These are phyloP conservation scores for Kitagawia praeruptora DNA, from an alignment of 129 eudicot species.

Conservation along the genomic window DNA sequence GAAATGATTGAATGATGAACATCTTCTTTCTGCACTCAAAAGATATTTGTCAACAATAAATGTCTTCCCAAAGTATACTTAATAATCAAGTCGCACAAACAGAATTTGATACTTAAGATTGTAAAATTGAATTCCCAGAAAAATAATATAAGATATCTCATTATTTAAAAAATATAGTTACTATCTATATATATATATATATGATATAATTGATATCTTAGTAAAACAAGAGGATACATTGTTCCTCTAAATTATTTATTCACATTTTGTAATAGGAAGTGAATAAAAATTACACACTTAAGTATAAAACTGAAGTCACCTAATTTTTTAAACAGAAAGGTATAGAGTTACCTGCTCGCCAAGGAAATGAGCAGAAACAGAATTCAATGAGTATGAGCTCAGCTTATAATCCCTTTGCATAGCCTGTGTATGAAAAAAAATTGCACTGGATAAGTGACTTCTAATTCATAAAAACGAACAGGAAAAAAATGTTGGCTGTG, in stretches of 20 bases:
- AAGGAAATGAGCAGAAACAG: conserved; percentile 97
- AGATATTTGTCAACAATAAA: neutral
- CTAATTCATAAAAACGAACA: neutral
- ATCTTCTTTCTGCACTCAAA: conserved; percentile 85
- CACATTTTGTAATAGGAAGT: neutral
- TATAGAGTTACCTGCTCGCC: conserved; percentile 63
- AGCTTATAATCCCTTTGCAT: conserved; percentile 94
- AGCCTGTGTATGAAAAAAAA: conserved; percentile 42
- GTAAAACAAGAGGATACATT: neutral
- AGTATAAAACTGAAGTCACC: neutral
- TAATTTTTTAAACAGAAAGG: neutral
- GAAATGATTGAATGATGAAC: conserved; percentile 99
- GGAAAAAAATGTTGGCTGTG: neutral
- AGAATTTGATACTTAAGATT: neutral
- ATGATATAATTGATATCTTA: neutral
- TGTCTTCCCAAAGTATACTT: neutral
- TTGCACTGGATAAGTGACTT: neutral
- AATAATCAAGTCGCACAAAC: neutral
- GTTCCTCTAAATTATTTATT: neutral
- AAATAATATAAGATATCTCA: neutral
- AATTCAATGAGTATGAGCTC: conserved; percentile 93
- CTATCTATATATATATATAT: neutral
- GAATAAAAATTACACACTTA: neutral
- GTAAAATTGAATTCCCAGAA: too few species aligned
- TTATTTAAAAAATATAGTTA: neutral